Evolutionary conservation across 2,329 filamentous ascomycete genomes (phyloP), one percentile per base, ranked within the genome.

Genomic region (Xylaria arbuscula): DNA sequence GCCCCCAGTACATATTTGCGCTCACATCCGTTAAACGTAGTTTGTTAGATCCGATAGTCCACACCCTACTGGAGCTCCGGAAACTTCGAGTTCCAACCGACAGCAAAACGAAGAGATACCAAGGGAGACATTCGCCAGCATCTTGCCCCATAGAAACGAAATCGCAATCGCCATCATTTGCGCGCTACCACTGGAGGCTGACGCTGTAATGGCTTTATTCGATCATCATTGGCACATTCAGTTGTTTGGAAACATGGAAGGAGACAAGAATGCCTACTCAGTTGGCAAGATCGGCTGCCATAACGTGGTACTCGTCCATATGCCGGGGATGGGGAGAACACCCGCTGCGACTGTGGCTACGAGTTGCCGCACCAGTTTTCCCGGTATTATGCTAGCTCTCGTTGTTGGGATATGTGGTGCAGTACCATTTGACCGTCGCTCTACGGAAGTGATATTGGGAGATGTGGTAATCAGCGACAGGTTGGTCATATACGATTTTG

Each of bases 191-290:
- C 36, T 61, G 3, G 64, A 66, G 34, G 64, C 64, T 42, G 42
- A 66, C 15, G 57, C 64, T 38, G 64, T 62, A 22, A 15, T 48
- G 2, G 22, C 50, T 11, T 11, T 56, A 40, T 51, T 66, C 40
- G 57, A 66, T 19, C 57, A 56, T 19, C 19, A 56, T 40, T 66
- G 57, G 57, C 32, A 66, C n/a, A 61, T 66, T 5, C 63, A 66
- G 22, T 28, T 11, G 0, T 64, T 58, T 5, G 7, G 55, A 8
- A 60, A 51, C 15, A 7, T 28, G 24, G 28, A 51, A 19, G 32
- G 56, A 8, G 64, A 66, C 42, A 50, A 40, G 28, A 66, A 66
- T 22, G 15, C 57, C 15, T 66, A 66, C 22, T 61, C 64, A 19
- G 40, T 56, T 28, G 64, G 64, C 19, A 56, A 22, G 10, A 66